Percentiles rank a stretch among this genome's conserved stretches.
These are phyloP conservation scores for Leccinum arenicola DNA, from an alignment of 768 basidiomycete species.

Conservation along the genomic window DNA sequence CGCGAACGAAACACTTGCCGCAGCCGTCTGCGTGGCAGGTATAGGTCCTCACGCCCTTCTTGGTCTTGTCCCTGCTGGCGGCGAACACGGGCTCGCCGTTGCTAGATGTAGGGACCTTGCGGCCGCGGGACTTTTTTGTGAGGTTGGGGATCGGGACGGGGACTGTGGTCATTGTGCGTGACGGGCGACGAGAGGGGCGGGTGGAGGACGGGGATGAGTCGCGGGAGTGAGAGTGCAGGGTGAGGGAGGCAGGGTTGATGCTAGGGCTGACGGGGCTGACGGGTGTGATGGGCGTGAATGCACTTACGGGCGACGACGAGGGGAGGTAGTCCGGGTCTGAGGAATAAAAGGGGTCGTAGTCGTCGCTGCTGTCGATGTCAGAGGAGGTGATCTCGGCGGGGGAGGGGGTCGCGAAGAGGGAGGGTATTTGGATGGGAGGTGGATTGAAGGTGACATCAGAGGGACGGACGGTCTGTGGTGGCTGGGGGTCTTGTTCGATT, in stretches of 20 bases:
- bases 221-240: background rate
- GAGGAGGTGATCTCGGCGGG: constrained; percentile 4
- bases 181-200: constrained; percentile 22
- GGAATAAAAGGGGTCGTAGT: constrained; percentile 15
- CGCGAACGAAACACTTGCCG: constrained; percentile 74
- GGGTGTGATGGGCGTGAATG: background rate
- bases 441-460: constrained; percentile 16
- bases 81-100: constrained; percentile 20
- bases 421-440: constrained; percentile 5
- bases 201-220: background rate
- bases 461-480: constrained; percentile 23
- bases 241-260: constrained; percentile 13
- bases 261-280: background rate
- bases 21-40: constrained; percentile 70
- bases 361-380: constrained; percentile 20
- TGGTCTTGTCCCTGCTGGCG: constrained; percentile 31
- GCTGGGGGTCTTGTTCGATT: background rate
- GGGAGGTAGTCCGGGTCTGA: constrained; percentile 27
- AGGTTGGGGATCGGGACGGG: constrained; percentile 49
- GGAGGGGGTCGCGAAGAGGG: background rate
- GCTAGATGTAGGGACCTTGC: constrained; percentile 43
- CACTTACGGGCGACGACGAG: background rate
- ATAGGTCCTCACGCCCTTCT: constrained; percentile 45
- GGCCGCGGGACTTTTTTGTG: constrained; percentile 48
- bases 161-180: constrained; percentile 28